Evolutionary conservation across 2,329 filamentous ascomycete species (phyloP).

Genomic region (Calonectria naviculata): DNA sequence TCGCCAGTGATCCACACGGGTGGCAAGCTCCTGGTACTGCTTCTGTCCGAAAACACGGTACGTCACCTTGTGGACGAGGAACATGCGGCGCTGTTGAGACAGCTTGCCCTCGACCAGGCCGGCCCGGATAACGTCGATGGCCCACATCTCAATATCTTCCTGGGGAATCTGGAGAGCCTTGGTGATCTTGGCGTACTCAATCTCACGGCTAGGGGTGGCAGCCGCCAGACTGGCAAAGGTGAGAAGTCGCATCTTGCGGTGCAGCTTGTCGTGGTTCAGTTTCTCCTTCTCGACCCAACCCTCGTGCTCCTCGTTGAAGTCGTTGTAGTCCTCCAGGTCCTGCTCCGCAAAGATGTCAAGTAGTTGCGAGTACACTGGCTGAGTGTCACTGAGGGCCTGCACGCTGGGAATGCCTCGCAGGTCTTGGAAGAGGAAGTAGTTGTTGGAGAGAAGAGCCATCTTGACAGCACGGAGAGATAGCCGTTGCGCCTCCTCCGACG

Average conservation of each 20-base stretch:
- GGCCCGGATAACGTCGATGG: constrained; percentile 97
- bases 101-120: constrained; percentile 97
- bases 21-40: constrained; percentile 96
- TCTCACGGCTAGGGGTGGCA: constrained; percentile 83
- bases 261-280: constrained; percentile 78
- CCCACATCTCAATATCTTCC: constrained; percentile 96
- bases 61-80: constrained; percentile 94
- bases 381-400: constrained; percentile 86
- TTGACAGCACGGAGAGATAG: constrained; percentile 68
- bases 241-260: constrained; percentile 96
- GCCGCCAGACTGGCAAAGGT: constrained; percentile 93
- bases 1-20: constrained; percentile 91
- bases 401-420: constrained; percentile 85
- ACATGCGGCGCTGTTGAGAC: constrained; percentile 90
- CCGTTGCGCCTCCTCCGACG: constrained; percentile 69
- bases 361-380: constrained; percentile 88
- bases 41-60: constrained; percentile 98
- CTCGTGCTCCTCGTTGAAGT: constrained; percentile 92
- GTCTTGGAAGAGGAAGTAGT: constrained; percentile 80
- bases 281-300: constrained; percentile 84
- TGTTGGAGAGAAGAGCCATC: constrained; percentile 63
- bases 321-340: constrained; percentile 93
- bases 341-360: constrained; percentile 96
- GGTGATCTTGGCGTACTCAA: constrained; percentile 88
- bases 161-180: constrained; percentile 84